Base-by-base conservation (phyloP, 2,329 filamentous ascomycete genomes). In the Fusarium illudens region DNA sequence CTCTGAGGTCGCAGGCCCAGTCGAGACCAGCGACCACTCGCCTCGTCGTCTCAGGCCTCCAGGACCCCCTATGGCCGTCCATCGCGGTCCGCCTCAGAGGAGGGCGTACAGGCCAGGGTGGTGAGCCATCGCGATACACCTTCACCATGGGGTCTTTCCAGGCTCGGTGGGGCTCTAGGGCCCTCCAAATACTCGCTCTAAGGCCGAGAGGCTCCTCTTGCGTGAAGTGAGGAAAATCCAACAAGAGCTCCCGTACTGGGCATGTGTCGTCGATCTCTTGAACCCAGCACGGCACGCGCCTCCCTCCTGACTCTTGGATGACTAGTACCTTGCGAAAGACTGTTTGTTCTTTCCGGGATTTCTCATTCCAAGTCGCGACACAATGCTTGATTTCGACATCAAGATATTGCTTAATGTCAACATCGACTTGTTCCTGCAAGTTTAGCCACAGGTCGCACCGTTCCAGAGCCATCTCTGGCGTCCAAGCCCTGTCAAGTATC, bases 331-430 rank as follows among this genome's bases (percentile, higher is more conserved):
- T 27, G 13, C n/a, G 11, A 11, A n/a, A 37, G 19, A 3, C 1
- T 5, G 7, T 13, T 4, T 4, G 8, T 2, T 44, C 17, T 22
- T 3, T 20, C 6, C 11, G 4, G 12, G 19, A 6, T 33, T 25
- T 34, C 6, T 22, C 19, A 17, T 17, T 3, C 58, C 52, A 51
- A 4, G 17, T 52, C 1, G 52, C 15, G 19, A 9, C 12, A 5
- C 46, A 54, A 20, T 42, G 60, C 12, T 44, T 9, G 5, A 44
- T 49, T 20, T 62, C 60, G 15, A 37, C 9, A 4, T 49, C 19
- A 10, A 64, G 61, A 32, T 64, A 64, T 4, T 53, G 4, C 5
- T 61, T 13, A 6, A 39, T 48, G 2, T 57, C 29, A 13, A 64
- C n/a, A 3, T 52, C 61, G 7, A 36, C 36, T 7, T n/a, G 20